Base-by-base conservation (phyloP, 2,329 filamentous ascomycete species). In the Calonectria montana region DNA sequence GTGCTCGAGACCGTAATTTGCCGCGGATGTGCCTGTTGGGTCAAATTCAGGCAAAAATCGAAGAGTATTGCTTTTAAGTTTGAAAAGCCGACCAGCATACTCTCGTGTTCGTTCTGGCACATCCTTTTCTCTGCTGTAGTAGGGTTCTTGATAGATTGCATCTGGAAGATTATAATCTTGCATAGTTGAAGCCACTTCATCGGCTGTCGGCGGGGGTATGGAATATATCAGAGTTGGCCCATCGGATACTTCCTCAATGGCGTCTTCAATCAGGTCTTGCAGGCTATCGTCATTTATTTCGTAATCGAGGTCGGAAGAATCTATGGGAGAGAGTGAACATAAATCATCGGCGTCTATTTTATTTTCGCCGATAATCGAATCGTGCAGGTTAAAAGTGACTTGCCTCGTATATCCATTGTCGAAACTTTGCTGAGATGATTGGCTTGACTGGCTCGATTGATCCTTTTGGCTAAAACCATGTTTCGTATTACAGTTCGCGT, bases 81-180 rank as follows among this genome's bases (percentile, higher is more conserved):
- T 93, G 80, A 97, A 98, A 77, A 97, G 94, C 76, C 92, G 91
- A 4, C 96, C 96, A 8, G 94, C 96, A 83, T 98, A 98, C 82
- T 98, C 95, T 65, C 94, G 89, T 37, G 88, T 83, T 65, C 93
- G 90, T 45, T 92, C 88, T 15, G 96, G 95, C 0, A 98, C 93
- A 82, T 98, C 97, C 63, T 87, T 88, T 73, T 97, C 94, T 31
- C 94, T 88, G 76, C 95, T 94, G 80, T 98, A 98, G 79, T 93
- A 96, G 0, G 96, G 92, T 80, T 95, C 92, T 81, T 95, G 94
- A 74, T 98, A 97, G 61, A 98, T 89, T 16, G 94, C 88, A 70
- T 92, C 87, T 0, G 94, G 93, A 10, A 91, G 48, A 16, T 72
- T 45, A 37, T 79, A 53, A 1, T 80, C 79, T 10, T 75, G 75